Conservation (phyloP, 106 monocot species). For the Chionographis japonica region DNA sequence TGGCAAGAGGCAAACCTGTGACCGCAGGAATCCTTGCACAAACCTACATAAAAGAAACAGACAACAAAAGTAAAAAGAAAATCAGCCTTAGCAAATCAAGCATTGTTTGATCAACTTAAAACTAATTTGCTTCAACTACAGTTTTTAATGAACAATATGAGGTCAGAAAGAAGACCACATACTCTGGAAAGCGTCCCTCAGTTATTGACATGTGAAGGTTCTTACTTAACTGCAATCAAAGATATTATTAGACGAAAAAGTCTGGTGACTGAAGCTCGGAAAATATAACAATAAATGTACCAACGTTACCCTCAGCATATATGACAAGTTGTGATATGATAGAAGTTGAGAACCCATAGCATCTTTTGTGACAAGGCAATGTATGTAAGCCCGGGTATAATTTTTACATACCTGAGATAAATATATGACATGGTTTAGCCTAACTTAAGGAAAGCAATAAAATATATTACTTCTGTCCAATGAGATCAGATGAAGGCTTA, state of each 20-base stretch:
- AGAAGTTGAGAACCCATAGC: conserved; percentile 95
- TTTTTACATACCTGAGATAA: conserved; percentile 80
- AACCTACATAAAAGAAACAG: conserved; percentile 44
- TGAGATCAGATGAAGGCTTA: conserved; percentile 18
- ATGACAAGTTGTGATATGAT: conserved; percentile 88
- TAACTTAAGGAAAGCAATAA: background rate
- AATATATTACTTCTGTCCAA: background rate
- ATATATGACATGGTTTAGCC: background rate
- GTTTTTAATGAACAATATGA: background rate
- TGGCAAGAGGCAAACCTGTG: conserved; percentile 45
- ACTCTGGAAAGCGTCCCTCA: conserved; percentile 87
- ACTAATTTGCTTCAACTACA: background rate
- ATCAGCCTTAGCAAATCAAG: background rate
- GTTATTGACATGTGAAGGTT: conserved; percentile 81
- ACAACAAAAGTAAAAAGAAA: background rate
- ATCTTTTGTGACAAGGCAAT: conserved; percentile 90
- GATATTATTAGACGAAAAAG: too few species aligned
- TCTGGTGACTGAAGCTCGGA: too few species aligned
- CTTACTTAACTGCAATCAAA: conserved; percentile 70
- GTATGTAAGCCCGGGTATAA: conserved; percentile 89
- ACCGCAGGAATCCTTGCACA: conserved; percentile 68
- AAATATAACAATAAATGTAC: background rate
- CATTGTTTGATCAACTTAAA: background rate
- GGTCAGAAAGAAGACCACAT: conserved; percentile 23
- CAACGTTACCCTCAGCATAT: conserved; percentile 92